Base-by-base conservation (phyloP, 2,329 filamentous ascomycete species). In the Niveomyces coronatus region DNA sequence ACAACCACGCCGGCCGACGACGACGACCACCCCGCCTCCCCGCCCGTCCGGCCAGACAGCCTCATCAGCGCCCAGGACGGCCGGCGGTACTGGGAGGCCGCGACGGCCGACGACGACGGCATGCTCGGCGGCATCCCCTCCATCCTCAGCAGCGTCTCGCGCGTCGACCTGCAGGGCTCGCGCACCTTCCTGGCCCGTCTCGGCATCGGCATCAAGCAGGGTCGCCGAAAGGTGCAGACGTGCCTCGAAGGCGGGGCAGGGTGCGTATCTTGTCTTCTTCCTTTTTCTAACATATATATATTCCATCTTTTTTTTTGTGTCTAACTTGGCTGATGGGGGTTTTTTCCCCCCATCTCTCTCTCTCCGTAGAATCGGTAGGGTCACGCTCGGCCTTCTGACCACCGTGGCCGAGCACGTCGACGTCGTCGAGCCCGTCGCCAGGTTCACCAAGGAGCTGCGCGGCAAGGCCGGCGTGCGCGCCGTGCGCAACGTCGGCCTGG, bases 371-470 rank as follows among this genome's bases (percentile, higher is more conserved):
- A 93, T 94, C 41, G 89, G 88, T 1, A 70, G 89, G 29, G 74
- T 95, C 42, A 94, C 86, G 0, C 70, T 81, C 41, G 83, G 82
- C 0, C 68, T 95, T 4, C 66, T 95, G n/a, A 61, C 80, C 19
- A 66, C 75, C 17, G 63, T 89, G 1, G 79, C 81, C n/a, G 64
- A 75, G 13, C 62, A 68, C 3, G 80, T 94, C 6, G 88, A 95
- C 55, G 69, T 93, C 16, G 76, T 95, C 22, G 88, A 95, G 64
- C 89, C 88, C 0, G 75, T 94, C 15, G 65, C 69, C 49, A 86
- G 87, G 54, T 94, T 95, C 59, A 87, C 85, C 1, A 68, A 70
- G 11, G 63, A 67, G 15, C 61, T 93, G 1, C 52, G 60, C 3
- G 70, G 65, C 1, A 70, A 68, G 29, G 56, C 75, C 1, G 82